phyloP scores from a whole-genome alignment of 2,329 filamentous ascomycete species.

The Raffaelea arxii region DNA sequence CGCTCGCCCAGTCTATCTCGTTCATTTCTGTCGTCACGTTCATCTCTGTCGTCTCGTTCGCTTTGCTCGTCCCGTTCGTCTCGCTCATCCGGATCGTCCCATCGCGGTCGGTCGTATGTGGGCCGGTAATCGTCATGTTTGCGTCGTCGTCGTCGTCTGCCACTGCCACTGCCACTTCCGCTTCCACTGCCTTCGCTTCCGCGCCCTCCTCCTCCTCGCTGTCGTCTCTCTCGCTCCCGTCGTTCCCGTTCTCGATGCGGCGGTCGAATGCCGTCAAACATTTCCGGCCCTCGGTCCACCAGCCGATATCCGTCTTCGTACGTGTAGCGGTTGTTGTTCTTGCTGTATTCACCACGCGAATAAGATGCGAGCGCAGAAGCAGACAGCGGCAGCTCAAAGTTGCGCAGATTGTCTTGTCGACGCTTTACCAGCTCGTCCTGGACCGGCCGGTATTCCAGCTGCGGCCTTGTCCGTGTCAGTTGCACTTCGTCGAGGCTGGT shows the following conservation, averaged over 20 bases:
- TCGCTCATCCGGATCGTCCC: background rate
- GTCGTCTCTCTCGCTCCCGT: slow-evolving; percentile 13
- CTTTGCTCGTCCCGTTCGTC: background rate
- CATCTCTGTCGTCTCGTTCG: background rate
- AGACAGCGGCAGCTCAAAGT: slow-evolving; percentile 10
- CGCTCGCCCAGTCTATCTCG: no score
- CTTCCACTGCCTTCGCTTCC: slow-evolving; percentile 2
- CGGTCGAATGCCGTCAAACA: slow-evolving; percentile 54
- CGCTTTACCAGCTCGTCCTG: slow-evolving; percentile 51
- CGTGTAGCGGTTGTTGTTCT: slow-evolving; percentile 57
- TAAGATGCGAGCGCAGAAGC: background rate
- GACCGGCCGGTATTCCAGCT: slow-evolving; percentile 46
- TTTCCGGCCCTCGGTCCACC: slow-evolving; percentile 64
- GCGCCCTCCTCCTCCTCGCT: slow-evolving; percentile 21
- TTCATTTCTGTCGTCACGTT: background rate
- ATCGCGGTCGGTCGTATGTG: slow-evolving; percentile 7
- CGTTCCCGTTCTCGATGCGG: slow-evolving; percentile 42
- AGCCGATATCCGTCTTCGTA: slow-evolving; percentile 59
- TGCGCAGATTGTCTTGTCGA: slow-evolving; percentile 49
- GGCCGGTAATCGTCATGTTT: slow-evolving; percentile 10
- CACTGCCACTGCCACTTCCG: slow-evolving; percentile 9
- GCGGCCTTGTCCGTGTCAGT: slow-evolving; percentile 31
- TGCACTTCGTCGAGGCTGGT: slow-evolving; percentile 7
- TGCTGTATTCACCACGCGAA: slow-evolving; percentile 23
- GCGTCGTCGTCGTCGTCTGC: slow-evolving; percentile 15